Evolutionary conservation across 2,329 filamentous ascomycete genomes (phyloP).

Genomic region (Colletotrichum navitas): DNA sequence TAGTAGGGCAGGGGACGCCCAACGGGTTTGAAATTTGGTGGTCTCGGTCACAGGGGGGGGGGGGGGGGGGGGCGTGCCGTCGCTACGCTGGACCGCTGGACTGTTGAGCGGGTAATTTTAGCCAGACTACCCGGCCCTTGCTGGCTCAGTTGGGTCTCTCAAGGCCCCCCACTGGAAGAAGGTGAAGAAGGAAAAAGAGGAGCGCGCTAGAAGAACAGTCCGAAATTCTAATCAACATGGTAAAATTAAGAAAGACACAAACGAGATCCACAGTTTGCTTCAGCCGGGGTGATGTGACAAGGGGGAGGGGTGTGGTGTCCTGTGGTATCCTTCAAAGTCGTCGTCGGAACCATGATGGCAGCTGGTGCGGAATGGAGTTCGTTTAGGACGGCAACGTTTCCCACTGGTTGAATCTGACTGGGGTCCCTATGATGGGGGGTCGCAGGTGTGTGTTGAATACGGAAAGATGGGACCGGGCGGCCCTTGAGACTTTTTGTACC

Average conservation of each 20-base stretch:
- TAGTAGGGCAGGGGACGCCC: conserved; percentile 1
- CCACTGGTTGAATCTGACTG: conserved; percentile 29
- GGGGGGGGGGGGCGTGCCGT: background rate
- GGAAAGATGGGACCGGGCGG: background rate
- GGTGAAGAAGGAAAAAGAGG: conserved; percentile 41
- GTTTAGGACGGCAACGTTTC: conserved; percentile 32
- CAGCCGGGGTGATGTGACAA: conserved; percentile 15
- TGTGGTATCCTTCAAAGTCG: conserved; percentile 13
- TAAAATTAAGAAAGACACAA: conserved; percentile 39
- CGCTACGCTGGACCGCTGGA: background rate
- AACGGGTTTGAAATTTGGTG: conserved; percentile 21
- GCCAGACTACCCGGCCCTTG: conserved; percentile 1
- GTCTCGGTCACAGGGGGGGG: no score
- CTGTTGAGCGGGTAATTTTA: conserved; percentile 23
- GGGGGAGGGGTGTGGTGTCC: background rate
- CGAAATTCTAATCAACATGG: conserved; percentile 33
- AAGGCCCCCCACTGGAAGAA: conserved; percentile 16
- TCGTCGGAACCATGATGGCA: background rate
- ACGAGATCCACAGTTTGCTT: conserved; percentile 33
- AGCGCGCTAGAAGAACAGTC: conserved; percentile 33
- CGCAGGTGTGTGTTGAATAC: conserved; percentile 2
- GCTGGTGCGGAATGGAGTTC: conserved; percentile 12
- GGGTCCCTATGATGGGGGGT: conserved; percentile 11
- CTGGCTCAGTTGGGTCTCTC: background rate
- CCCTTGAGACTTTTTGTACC: background rate